Conservation (phyloP, 371 early-diverging fungal genomes). For the Actinomucor elegans region DNA sequence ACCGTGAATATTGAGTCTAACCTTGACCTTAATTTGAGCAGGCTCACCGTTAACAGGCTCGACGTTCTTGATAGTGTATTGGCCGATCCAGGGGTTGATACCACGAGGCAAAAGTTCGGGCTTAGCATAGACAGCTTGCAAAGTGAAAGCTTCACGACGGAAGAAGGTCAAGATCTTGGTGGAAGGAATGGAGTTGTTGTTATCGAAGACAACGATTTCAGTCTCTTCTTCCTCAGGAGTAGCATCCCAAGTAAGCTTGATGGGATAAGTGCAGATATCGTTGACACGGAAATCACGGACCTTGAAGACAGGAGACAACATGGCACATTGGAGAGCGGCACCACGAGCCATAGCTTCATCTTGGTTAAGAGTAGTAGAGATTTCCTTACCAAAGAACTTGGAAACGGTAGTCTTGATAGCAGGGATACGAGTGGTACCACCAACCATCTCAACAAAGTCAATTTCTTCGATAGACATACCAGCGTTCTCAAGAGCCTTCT, state of each 20-base stretch:
- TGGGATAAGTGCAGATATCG: slow-evolving; percentile 75
- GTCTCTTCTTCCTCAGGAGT: slow-evolving; percentile 73
- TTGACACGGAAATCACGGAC: slow-evolving; percentile 93
- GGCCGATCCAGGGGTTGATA: slow-evolving; percentile 74
- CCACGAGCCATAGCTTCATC: slow-evolving; percentile 97
- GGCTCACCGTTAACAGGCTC: slow-evolving; percentile 48
- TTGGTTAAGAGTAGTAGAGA: slow-evolving; percentile 94
- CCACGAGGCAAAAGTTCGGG: slow-evolving; percentile 69
- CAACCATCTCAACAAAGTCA: slow-evolving; percentile 90
- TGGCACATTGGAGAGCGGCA: slow-evolving; percentile 96
- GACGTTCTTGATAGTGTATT: slow-evolving; percentile 64
- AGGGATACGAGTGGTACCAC: slow-evolving; percentile 95
- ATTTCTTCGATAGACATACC: slow-evolving; percentile 80
- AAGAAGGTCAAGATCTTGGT: slow-evolving; percentile 87
- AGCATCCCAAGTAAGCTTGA: slow-evolving; percentile 71
- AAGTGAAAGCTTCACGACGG: slow-evolving; percentile 75
- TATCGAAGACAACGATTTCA: slow-evolving; percentile 69
- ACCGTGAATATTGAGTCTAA: slow-evolving; percentile 82
- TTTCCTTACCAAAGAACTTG: slow-evolving; percentile 81
- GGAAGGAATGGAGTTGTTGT: slow-evolving; percentile 77
- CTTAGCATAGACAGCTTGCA: slow-evolving; percentile 77
- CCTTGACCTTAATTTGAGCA: slow-evolving; percentile 92
- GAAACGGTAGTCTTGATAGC: slow-evolving; percentile 87
- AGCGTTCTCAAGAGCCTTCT: slow-evolving; percentile 79
- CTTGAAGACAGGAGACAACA: slow-evolving; percentile 96